These are phyloP conservation scores for Candida arabinofermentans DNA, from an alignment of 805 yeast species.

Conservation along the genomic window DNA sequence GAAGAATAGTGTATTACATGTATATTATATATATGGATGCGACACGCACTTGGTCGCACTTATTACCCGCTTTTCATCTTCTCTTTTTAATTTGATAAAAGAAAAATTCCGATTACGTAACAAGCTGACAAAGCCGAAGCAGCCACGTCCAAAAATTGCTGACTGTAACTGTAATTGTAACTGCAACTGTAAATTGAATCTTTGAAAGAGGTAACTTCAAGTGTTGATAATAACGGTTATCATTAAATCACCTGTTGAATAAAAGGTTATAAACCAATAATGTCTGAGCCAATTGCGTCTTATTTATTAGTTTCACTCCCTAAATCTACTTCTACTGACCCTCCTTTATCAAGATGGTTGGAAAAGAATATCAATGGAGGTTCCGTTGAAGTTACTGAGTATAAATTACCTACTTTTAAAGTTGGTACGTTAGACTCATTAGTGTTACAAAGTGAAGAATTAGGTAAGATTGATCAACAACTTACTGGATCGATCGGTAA, in stretches of 20 bases:
- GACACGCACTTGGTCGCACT: no score
- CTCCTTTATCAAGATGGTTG: conserved; percentile 43
- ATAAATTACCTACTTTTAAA: conserved; percentile 78
- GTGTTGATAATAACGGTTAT: not conserved
- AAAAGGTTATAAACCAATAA: not conserved
- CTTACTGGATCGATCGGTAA: conserved; percentile 66
- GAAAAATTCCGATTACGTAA: not conserved
- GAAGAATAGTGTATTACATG: conserved; percentile 15
- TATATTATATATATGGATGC: no score
- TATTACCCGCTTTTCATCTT: no score
- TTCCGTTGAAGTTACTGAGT: conserved; percentile 49
- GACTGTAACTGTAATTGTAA: not conserved
- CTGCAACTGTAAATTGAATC: not conserved
- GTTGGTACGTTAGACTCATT: conserved; percentile 92
- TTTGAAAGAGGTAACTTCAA: not conserved
- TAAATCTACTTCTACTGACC: conserved; percentile 23
- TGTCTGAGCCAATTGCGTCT: conserved; percentile 22
- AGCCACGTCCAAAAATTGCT: conserved; percentile 1
- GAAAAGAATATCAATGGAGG: conserved; percentile 55
- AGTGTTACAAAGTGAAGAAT: conserved; percentile 87
- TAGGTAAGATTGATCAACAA: conserved; percentile 77
- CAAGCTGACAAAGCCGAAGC: not conserved
- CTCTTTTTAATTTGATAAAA: no score
- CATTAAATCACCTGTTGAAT: not conserved
- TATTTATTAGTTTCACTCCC: conserved; percentile 30